Evolutionary conservation across 768 basidiomycete species (phyloP), one percentile per base, ranked within the genome.

Genomic region (Grammothele lineata): DNA sequence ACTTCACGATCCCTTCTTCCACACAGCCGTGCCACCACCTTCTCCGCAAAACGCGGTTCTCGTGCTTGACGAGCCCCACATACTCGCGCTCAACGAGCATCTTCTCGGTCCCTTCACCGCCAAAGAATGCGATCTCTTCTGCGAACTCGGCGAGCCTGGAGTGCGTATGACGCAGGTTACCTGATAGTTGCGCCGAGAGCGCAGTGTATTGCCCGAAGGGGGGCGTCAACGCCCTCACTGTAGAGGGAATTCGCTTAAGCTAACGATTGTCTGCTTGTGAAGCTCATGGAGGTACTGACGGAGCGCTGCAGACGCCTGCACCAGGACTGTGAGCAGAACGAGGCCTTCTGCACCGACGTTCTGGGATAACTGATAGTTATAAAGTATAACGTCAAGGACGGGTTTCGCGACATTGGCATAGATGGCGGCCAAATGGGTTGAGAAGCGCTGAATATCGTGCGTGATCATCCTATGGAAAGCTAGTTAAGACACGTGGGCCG

Each of bases 1-100:
- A 97, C 68, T 99, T 98, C 59, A 97, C 85, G 36, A 99, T 83
- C 2, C 90, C 92, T 66, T 98, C 95, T 65, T 99, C 95, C 15
- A 85, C 78, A 61, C 92, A 87, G 2, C 86, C 82, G 65, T 95
- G 91, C 86, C 85, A 90, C 77, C 94, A 89, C 26, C 86, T 73
- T 52, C 87, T 82, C 22, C 77, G 69, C 56, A 94, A 72, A 2
- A 94, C 86, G 48, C 76, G 76, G 55, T 86, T 86, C 64, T 93
- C 87, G 56, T 98, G 95, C 61, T 82, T 83, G 48, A 95, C 75
- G 21, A 95, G 74, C 6, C 80, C 78, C 23, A 85, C 85, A 63
- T 94, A 97, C 54, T 89, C 87, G 39, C 90, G 75, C 64, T 97
- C 94, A 44, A 97, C 77, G 5, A 93, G 73, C 69, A 87, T 81